Evolutionary conservation across 2,329 filamentous ascomycete species (phyloP).

Genomic region (Myriosclerotinia curreyana): DNA sequence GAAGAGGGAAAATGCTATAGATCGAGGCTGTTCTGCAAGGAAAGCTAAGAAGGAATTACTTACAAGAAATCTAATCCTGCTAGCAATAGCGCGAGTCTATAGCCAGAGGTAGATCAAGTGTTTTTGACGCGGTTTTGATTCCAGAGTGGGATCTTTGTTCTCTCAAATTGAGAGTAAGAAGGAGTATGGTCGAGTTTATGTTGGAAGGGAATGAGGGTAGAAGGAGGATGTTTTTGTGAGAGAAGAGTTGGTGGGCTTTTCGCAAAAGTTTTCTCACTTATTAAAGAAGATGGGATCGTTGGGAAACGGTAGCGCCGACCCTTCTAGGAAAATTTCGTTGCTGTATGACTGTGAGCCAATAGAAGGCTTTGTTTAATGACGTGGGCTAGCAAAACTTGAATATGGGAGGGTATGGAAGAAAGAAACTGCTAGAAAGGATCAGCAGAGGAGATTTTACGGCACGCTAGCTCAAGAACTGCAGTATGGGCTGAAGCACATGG

Average conservation of each 20-base stretch:
- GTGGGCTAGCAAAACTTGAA: not conserved
- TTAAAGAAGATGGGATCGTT: too few species aligned
- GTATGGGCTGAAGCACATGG: not conserved
- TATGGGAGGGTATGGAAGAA: not conserved
- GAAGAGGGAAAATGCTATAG: not conserved
- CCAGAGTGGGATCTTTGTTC: not conserved
- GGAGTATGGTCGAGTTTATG: not conserved
- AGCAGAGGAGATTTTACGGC: not conserved
- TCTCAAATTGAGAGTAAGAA: not conserved
- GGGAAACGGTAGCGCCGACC: too few species aligned
- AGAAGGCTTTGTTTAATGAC: not conserved
- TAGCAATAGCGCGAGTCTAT: not conserved
- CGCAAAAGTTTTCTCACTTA: not conserved
- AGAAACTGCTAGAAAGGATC: not conserved
- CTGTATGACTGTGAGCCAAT: not conserved
- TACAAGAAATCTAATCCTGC: not conserved
- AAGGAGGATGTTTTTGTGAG: conserved; percentile 1
- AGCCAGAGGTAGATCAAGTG: not conserved
- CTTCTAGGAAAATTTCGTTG: not conserved
- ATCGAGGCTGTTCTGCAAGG: not conserved
- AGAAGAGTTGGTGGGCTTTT: conserved; percentile 9
- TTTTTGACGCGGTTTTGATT: not conserved
- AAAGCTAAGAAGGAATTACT: not conserved
- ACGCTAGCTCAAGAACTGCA: not conserved
- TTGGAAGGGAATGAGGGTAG: not conserved